phyloP scores from a whole-genome alignment of 805 yeast species.

The Lachancea sp. region DNA sequence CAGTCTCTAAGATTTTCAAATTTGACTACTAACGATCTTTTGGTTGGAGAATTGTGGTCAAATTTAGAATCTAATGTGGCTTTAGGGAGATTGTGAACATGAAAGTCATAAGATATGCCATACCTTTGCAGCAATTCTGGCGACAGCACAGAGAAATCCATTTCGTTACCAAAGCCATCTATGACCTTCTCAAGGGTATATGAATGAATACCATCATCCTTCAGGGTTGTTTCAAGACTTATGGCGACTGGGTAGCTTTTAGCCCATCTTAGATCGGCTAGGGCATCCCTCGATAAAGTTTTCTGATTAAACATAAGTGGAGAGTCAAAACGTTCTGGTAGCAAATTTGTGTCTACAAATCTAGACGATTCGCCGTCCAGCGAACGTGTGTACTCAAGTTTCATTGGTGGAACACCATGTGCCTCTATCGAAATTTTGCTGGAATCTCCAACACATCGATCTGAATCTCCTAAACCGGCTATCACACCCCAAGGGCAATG shows the following conservation, averaged over 20 bases:
- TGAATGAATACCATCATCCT: conserved; percentile 46
- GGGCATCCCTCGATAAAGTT: conserved; percentile 30
- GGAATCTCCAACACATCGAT: conserved; percentile 58
- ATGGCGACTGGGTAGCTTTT: conserved; percentile 39
- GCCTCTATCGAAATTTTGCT: conserved; percentile 50
- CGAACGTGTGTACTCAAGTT: conserved; percentile 47
- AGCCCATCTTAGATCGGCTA: conserved; percentile 39
- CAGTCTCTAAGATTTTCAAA: conserved; percentile 26
- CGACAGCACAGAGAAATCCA: conserved; percentile 37
- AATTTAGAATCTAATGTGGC: conserved; percentile 41
- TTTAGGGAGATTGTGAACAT: conserved; percentile 51
- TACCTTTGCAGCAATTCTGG: conserved; percentile 26
- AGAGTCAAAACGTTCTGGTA: conserved; percentile 46
- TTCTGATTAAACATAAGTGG: conserved; percentile 39
- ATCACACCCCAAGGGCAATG: conserved; percentile 72
- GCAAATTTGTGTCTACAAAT: conserved; percentile 39
- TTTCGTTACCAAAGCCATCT: conserved; percentile 61
- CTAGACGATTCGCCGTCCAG: conserved; percentile 30
- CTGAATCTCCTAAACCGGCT: conserved; percentile 33
- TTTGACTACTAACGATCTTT: conserved; percentile 32
- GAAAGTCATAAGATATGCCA: conserved; percentile 40
- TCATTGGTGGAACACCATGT: conserved; percentile 74
- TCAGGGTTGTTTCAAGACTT: conserved; percentile 38
- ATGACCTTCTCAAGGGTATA: conserved; percentile 52
- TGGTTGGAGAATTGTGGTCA: conserved; percentile 34